Conservation (phyloP, 2,329 filamentous ascomycete species). For the Zymoseptoria passerinii region DNA sequence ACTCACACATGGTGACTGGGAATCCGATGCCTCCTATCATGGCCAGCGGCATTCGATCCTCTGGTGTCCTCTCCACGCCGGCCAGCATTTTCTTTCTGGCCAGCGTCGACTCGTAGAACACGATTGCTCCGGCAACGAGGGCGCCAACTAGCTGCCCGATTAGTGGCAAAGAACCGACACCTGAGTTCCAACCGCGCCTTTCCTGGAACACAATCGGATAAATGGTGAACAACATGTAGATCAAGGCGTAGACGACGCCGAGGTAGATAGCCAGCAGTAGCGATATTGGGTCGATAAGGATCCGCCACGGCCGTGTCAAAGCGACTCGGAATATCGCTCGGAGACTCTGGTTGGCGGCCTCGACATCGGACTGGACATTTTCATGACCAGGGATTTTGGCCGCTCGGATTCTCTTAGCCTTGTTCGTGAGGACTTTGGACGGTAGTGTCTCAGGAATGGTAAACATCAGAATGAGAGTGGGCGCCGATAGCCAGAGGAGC, state of each 20-base stretch:
- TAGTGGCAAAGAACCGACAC: slow-evolving; percentile 45
- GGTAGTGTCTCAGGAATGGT: slow-evolving; percentile 52
- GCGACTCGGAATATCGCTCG: slow-evolving; percentile 40
- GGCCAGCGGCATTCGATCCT: slow-evolving; percentile 32
- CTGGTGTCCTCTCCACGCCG: slow-evolving; percentile 32
- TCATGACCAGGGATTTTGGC: slow-evolving; percentile 46
- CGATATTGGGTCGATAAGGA: slow-evolving; percentile 47
- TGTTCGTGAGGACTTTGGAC: slow-evolving; percentile 43
- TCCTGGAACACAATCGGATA: slow-evolving; percentile 49
- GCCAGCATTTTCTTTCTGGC: slow-evolving; percentile 32
- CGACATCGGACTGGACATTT: slow-evolving; percentile 42
- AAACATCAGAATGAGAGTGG: slow-evolving; percentile 32
- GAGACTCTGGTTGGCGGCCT: slow-evolving; percentile 39
- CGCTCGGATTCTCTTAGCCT: slow-evolving; percentile 44
- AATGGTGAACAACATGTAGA: slow-evolving; percentile 54
- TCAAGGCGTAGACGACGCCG: slow-evolving; percentile 44
- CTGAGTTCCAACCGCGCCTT: slow-evolving; percentile 46
- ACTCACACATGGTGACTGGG: slow-evolving; percentile 23
- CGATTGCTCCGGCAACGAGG: slow-evolving; percentile 35
- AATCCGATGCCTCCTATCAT: slow-evolving; percentile 29
- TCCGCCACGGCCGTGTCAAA: slow-evolving; percentile 46
- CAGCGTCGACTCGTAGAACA: slow-evolving; percentile 35
- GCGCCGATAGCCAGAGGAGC: slow-evolving; percentile 32
- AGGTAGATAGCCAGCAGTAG: slow-evolving; percentile 47
- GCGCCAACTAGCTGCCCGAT: slow-evolving; percentile 45